These are phyloP conservation scores for Fusarium duplospermum DNA, from an alignment of 2,329 filamentous ascomycete genomes.

Conservation along the genomic window DNA sequence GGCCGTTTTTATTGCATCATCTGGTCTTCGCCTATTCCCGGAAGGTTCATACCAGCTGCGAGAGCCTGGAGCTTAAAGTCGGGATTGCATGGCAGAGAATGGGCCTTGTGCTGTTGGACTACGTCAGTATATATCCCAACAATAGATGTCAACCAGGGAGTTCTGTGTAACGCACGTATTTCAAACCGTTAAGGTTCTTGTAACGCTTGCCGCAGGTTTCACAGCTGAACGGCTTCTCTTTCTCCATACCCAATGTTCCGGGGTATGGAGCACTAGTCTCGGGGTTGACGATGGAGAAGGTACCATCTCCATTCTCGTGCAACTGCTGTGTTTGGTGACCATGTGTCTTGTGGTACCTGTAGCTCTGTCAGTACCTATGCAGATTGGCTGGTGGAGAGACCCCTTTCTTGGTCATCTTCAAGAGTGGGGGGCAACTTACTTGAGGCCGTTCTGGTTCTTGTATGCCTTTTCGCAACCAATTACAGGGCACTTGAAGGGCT, in stretches of 20 bases:
- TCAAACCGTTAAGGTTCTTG: conserved; percentile 98
- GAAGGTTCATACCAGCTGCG: conserved; percentile 57
- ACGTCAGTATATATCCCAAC: conserved; percentile 46
- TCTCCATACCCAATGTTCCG: conserved; percentile 98
- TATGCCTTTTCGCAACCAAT: conserved; percentile 99
- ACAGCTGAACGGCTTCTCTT: conserved; percentile 98
- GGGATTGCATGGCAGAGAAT: conserved; percentile 90
- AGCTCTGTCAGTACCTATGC: conserved; percentile 24
- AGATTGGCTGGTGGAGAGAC: neutral
- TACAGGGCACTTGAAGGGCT: conserved; percentile 97
- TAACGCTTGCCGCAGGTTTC: conserved; percentile 98
- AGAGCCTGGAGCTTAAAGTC: conserved; percentile 68
- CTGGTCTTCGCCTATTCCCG: conserved; percentile 60
- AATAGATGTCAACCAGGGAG: neutral
- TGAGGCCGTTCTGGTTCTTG: conserved; percentile 98
- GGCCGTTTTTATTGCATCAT: conserved; percentile 48
- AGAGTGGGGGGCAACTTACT: conserved; percentile 70
- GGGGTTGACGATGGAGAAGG: conserved; percentile 97
- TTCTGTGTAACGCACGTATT: conserved; percentile 74
- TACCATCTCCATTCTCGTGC: conserved; percentile 96
- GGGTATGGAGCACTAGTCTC: conserved; percentile 95
- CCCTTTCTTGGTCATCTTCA: neutral
- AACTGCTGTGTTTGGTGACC: conserved; percentile 97
- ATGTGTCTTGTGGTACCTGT: conserved; percentile 79
- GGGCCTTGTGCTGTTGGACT: conserved; percentile 72